A percentile compares a stretch with the other conserved stretches of the same genome.
These are phyloP conservation scores for Solanum hybrid DNA, from an alignment of 305 asterid genomes.

Conservation along the genomic window DNA sequence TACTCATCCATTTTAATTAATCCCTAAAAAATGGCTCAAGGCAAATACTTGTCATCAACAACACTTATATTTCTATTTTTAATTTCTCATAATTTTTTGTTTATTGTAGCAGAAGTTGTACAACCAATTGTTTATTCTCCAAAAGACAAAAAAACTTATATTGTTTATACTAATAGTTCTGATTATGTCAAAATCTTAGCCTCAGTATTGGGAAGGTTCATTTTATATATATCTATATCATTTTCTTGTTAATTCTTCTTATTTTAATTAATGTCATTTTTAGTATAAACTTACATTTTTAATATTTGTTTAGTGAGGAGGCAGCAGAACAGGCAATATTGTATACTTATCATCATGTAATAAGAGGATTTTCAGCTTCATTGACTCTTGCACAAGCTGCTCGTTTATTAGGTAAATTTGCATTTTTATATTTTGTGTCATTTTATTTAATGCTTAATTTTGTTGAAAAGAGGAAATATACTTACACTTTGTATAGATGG, in stretches of 20 bases:
- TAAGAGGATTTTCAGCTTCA: conserved; percentile 82
- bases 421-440: background rate
- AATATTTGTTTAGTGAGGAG: conserved; percentile 14
- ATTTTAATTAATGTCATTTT: background rate
- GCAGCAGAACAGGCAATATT: conserved; percentile 56
- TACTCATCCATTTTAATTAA: background rate
- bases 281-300: background rate
- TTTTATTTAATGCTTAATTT: background rate
- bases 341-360: conserved; percentile 63
- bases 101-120: background rate
- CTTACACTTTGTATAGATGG: background rate
- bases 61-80: background rate
- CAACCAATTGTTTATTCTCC: background rate
- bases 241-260: background rate
- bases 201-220: background rate
- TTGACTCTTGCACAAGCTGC: conserved; percentile 67
- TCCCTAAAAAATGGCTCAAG: background rate
- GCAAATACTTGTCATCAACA: background rate
- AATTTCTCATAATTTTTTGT: background rate
- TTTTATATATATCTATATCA: background rate
- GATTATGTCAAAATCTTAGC: background rate
- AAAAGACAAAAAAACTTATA: background rate
- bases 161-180: background rate
- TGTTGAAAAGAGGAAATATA: background rate
- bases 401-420: conserved; percentile 50